phyloP scores from a whole-genome alignment of 2,329 filamentous ascomycete species.

The Talaromyces sp. region DNA sequence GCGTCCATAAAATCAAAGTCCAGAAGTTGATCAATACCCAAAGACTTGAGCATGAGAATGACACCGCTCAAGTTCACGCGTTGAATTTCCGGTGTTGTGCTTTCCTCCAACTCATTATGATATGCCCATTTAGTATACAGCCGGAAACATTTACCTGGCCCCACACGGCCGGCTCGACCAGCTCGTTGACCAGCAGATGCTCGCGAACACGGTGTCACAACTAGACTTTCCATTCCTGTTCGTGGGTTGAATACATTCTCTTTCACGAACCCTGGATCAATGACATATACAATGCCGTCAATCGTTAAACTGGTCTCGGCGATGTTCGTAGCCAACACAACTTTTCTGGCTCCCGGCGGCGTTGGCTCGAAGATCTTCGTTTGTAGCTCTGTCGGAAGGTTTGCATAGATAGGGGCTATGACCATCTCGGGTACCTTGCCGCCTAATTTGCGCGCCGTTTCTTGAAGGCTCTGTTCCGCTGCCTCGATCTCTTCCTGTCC shows the following conservation, averaged over 20 bases:
- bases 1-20: constrained; percentile 97
- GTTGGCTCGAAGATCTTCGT: constrained; percentile 93
- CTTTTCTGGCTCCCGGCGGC: constrained; percentile 78
- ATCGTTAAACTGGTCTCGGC: constrained; percentile 95
- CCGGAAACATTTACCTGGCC: constrained; percentile 87
- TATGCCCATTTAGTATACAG: constrained; percentile 92
- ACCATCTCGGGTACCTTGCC: constrained; percentile 81
- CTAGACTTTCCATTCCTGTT: constrained; percentile 87
- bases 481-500: constrained; percentile 95
- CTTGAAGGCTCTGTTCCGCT: constrained; percentile 76
- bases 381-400: constrained; percentile 85
- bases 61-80: constrained; percentile 82
- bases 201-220: constrained; percentile 85
- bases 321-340: constrained; percentile 94
- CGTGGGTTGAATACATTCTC: constrained; percentile 90
- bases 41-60: constrained; percentile 79
- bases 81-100: constrained; percentile 88
- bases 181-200: constrained; percentile 91
- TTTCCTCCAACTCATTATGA: constrained; percentile 91
- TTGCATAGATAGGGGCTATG: constrained; percentile 91
- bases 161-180: constrained; percentile 87
- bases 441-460: constrained; percentile 83
- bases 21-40: constrained; percentile 88
- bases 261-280: constrained; percentile 93
- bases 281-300: constrained; percentile 92